phyloP scores from a whole-genome alignment of 129 eudicot species.

The Deinandra increscens region DNA sequence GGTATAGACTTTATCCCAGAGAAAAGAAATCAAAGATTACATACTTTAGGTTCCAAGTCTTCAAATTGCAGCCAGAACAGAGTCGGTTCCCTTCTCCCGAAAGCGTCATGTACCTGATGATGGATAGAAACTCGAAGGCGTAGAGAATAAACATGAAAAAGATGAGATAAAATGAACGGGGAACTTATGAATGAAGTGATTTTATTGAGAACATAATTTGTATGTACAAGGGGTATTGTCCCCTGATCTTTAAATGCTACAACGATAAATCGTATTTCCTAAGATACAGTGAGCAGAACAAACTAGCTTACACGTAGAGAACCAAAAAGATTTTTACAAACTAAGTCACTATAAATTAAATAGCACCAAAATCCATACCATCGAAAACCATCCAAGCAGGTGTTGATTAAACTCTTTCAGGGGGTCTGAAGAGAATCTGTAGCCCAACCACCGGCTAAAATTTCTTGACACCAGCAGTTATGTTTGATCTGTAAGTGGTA shows the following conservation, averaged over 20 bases:
- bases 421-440: constrained; percentile 44
- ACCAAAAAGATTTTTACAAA: constrained; percentile 57
- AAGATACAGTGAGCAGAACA: constrained; percentile 48
- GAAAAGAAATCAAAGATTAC: not conserved
- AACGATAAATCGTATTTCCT: constrained; percentile 53
- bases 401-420: constrained; percentile 33
- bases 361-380: constrained; percentile 41
- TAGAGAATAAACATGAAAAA: constrained; percentile 15
- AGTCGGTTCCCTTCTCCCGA: constrained; percentile 2
- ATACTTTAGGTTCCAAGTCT: constrained; percentile 2
- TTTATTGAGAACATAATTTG: constrained; percentile 50
- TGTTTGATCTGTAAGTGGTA: constrained; percentile 42
- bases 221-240: constrained; percentile 76
- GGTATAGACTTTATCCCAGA: constrained; percentile 1
- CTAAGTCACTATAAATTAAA: constrained; percentile 45
- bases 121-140: constrained; percentile 9
- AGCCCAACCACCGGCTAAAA: constrained; percentile 30
- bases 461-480: constrained; percentile 22
- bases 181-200: constrained; percentile 36
- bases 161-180: not conserved
- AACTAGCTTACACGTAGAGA: constrained; percentile 47
- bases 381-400: constrained; percentile 27
- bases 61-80: constrained; percentile 17
- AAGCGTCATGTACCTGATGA: constrained; percentile 16
- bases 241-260: constrained; percentile 72